phyloP scores from a whole-genome alignment of 1,139 yeast species.

The Lodderomyces margitis region DNA sequence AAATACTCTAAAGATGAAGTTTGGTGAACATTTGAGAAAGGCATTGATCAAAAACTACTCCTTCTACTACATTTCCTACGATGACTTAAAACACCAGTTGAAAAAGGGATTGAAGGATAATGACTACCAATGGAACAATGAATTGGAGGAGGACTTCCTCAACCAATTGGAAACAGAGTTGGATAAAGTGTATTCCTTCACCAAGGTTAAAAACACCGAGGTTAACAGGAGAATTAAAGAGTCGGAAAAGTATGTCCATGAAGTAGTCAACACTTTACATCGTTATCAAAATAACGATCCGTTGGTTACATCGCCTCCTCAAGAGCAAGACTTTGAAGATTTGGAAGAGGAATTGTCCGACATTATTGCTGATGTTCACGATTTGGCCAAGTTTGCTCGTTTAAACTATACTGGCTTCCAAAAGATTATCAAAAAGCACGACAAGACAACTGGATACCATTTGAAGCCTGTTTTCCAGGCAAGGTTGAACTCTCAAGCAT shows the following conservation, averaged over 20 bases:
- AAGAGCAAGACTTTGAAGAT: constrained; percentile 85
- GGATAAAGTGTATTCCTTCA: constrained; percentile 88
- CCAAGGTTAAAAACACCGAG: constrained; percentile 82
- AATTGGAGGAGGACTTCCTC: constrained; percentile 78
- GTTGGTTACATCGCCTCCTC: constrained; percentile 32
- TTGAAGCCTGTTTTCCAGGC: constrained; percentile 92
- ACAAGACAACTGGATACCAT: constrained; percentile 79
- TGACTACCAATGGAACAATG: constrained; percentile 64
- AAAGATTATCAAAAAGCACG: constrained; percentile 94
- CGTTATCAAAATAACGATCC: constrained; percentile 22
- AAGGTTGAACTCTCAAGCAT: constrained; percentile 88
- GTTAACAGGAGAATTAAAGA: constrained; percentile 80
- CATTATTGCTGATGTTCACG: constrained; percentile 96
- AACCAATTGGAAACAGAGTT: constrained; percentile 72
- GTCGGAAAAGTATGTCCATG: constrained; percentile 65
- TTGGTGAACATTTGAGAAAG: constrained; percentile 73
- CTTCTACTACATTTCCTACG: constrained; percentile 86
- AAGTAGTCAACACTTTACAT: constrained; percentile 50
- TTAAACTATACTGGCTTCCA: constrained; percentile 95
- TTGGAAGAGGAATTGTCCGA: constrained; percentile 90
- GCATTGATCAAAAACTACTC: constrained; percentile 80
- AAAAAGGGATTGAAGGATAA: constrained; percentile 62
- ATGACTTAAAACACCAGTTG: constrained; percentile 79
- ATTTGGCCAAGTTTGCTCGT: constrained; percentile 87
- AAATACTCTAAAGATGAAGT: constrained; percentile 65